Percentiles rank a stretch among this genome's conserved stretches.
Conservation (phyloP, 805 yeast species). For the Cyberlindnera meyerae region DNA sequence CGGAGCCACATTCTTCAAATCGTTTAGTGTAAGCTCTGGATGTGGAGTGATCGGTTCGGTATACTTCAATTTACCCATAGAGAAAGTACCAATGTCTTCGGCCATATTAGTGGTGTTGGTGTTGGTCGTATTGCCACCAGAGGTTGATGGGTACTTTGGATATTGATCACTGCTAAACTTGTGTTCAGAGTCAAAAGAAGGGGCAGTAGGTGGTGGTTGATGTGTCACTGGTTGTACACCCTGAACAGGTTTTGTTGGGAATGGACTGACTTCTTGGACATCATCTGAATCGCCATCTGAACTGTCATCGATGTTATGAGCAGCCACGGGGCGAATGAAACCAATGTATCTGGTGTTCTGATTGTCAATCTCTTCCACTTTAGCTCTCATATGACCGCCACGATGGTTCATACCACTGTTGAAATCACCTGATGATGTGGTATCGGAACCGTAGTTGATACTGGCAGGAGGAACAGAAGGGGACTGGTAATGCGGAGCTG, state of each 20-base stretch:
- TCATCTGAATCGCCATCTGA: too few relatives aligned
- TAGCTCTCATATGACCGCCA: not conserved
- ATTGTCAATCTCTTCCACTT: not conserved
- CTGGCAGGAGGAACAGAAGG: too few relatives aligned
- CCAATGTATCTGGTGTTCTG: not conserved
- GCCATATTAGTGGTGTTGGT: too few relatives aligned
- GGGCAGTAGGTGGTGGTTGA: not conserved
- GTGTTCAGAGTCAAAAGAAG: too few relatives aligned
- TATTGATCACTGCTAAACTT: too few relatives aligned
- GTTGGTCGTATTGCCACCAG: too few relatives aligned
- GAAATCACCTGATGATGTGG: too few relatives aligned
- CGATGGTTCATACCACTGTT: not conserved
- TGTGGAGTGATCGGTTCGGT: slow-evolving; percentile 3
- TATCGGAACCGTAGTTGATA: too few relatives aligned
- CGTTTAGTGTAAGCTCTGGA: slow-evolving; percentile 1
- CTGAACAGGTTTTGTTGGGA: not conserved
- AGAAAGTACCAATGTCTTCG: not conserved
- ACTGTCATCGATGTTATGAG: too few relatives aligned
- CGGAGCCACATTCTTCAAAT: not conserved
- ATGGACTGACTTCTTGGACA: too few relatives aligned
- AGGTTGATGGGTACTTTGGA: too few relatives aligned
- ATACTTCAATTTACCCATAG: slow-evolving; percentile 3
- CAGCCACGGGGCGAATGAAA: too few relatives aligned
- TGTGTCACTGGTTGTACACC: not conserved
- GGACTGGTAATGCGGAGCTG: slow-evolving; percentile 2